Percentiles rank a stretch among this genome's conserved stretches.
Conservation (phyloP, 2,329 filamentous ascomycete species). For the Penicillium sp. region DNA sequence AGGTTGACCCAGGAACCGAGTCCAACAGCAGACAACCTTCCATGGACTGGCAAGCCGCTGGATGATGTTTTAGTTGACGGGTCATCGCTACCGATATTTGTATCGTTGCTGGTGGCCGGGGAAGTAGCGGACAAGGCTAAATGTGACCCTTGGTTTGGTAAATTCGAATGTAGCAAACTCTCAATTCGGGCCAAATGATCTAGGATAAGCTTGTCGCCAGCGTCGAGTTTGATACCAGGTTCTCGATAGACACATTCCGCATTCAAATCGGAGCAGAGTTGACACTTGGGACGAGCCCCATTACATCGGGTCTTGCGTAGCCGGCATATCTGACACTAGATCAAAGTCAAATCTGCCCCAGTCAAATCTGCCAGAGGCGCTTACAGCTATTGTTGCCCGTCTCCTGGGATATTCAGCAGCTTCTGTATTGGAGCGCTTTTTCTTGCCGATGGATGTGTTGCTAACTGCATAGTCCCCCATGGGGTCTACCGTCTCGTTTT, state of each 20-base stretch:
- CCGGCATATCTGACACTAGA: slow-evolving; percentile 75
- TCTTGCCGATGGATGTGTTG: slow-evolving; percentile 23
- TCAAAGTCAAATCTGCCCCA: not conserved
- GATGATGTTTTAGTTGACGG: slow-evolving; percentile 40
- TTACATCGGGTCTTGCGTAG: slow-evolving; percentile 79
- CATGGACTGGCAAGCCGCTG: slow-evolving; percentile 13
- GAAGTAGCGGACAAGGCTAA: slow-evolving; percentile 57
- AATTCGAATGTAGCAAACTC: slow-evolving; percentile 69
- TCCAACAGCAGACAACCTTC: slow-evolving; percentile 59
- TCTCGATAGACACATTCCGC: slow-evolving; percentile 83
- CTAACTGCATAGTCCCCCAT: slow-evolving; percentile 9
- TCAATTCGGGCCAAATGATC: slow-evolving; percentile 77
- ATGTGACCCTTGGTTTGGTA: slow-evolving; percentile 44
- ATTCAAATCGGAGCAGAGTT: slow-evolving; percentile 77
- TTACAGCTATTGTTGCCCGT: slow-evolving; percentile 37
- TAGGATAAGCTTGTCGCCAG: slow-evolving; percentile 80
- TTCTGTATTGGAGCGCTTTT: slow-evolving; percentile 34
- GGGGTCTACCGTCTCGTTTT: slow-evolving; percentile 11
- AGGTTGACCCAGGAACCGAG: slow-evolving; percentile 69
- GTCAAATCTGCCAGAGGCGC: slow-evolving; percentile 5
- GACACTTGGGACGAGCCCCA: slow-evolving; percentile 77
- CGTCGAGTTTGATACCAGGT: slow-evolving; percentile 82
- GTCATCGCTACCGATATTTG: slow-evolving; percentile 60
- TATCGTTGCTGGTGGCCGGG: slow-evolving; percentile 64
- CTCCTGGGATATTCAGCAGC: slow-evolving; percentile 34